Percentiles rank a stretch among this genome's conserved stretches.
Evolutionary conservation across 1,284 basidiomycete genomes (phyloP).

Genomic region (Fomes fomentarius): DNA sequence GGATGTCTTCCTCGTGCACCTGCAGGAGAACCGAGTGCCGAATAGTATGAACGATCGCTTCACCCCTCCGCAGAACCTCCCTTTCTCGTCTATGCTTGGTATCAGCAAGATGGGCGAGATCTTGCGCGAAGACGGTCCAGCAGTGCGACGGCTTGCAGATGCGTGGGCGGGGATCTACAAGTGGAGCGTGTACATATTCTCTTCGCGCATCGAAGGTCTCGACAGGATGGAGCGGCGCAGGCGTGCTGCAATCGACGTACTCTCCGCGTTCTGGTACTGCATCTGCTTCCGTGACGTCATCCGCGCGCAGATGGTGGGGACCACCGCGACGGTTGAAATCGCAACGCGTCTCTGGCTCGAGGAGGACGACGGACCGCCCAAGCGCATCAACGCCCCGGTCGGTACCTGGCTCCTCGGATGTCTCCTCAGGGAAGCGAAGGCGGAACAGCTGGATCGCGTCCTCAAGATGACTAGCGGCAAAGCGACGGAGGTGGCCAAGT

Average conservation of each 20-base stretch:
- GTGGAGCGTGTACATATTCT: conserved; percentile 40
- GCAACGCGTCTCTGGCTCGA: conserved; percentile 39
- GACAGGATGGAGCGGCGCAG: conserved; percentile 18
- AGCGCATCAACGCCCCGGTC: conserved; percentile 30
- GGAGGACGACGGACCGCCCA: conserved; percentile 32
- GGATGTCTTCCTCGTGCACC: conserved; percentile 17
- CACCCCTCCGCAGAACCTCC: conserved; percentile 26
- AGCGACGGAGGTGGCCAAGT: conserved; percentile 32
- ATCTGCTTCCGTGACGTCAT: conserved; percentile 33
- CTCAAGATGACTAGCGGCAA: conserved; percentile 31
- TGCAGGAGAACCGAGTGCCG: conserved; percentile 12
- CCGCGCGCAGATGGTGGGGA: conserved; percentile 34
- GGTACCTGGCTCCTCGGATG: conserved; percentile 36
- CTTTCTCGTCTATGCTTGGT: conserved; percentile 37
- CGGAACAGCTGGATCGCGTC: conserved; percentile 33
- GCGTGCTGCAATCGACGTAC: conserved; percentile 32
- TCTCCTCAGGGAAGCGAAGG: conserved; percentile 29
- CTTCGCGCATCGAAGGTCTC: conserved; percentile 28
- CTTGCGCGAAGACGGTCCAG: conserved; percentile 25
- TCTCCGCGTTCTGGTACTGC: conserved; percentile 35
- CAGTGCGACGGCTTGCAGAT: conserved; percentile 27
- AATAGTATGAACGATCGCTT: neutral
- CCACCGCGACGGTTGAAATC: conserved; percentile 37
- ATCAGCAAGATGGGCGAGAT: conserved; percentile 36
- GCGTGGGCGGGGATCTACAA: conserved; percentile 42